Base-by-base conservation (phyloP, 225 moss, liverwort and hornwort species). In the Marchantia polymorpha region DNA sequence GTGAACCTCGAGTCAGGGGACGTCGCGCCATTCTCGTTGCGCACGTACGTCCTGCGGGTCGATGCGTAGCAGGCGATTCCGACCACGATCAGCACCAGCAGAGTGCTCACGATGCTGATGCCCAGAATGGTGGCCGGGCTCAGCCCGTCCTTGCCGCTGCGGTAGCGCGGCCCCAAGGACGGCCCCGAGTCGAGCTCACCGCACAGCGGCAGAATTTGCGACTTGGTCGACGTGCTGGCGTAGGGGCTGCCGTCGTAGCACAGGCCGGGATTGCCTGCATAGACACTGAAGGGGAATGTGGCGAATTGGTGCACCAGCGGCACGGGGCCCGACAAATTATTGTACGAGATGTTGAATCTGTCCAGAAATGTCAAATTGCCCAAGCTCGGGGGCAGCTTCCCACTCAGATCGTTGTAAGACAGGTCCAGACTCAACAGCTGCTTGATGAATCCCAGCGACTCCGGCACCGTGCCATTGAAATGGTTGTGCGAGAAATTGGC, bases 341-440 rank as follows among this genome's bases (percentile, higher is more conserved):
- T 95, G 58, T 91, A 89, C 19, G 93, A 93, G 64, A 93, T 83
- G 73, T 95, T 93, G 63, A 93, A 86, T 16, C 76, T 64, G 10
- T 88, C 86, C 15, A 95, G 69, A 50, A 84, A 82, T 26, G 82
- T 87, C 19, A 95, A 82, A 14, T 82, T 48, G 0, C 74, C 84
- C 8, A 95, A 83, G 78, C 83, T 85, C 3, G 63, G 6, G 23
- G 95, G 95, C 15, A 95, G 53, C 22, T 50, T 12, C 3, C 93
- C 93, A 7, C 82, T 89, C 19, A 95, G 84, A 0, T 90, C 65
- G 77, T 92, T 93, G 83, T 71, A 84, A 12, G 91, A 82, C 66
- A 95, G 54, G 31, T 95, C 93, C 14, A 95, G 72, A 67, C 84
- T 81, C 48, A 93, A 83, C 31, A 93, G 76, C 69, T 87, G 65